Evolutionary conservation across 495 filamentous ascomycete genomes (phyloP), one percentile per base, ranked within the genome.

Genomic region (Penicillium argentinense): DNA sequence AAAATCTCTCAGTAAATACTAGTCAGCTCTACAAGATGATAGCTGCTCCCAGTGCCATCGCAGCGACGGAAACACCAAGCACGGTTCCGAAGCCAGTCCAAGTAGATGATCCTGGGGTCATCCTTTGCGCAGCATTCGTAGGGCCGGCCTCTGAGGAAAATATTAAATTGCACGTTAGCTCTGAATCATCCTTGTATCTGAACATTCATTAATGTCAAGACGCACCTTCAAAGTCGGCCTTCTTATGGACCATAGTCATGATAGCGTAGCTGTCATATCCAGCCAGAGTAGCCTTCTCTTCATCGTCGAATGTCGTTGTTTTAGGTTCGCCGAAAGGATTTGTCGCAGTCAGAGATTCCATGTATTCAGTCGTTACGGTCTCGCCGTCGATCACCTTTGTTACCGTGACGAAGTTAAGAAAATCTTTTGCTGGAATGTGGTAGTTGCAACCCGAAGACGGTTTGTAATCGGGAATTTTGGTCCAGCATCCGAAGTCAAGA

Each of bases 1-100:
- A n/a, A n/a, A n/a, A n/a, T n/a, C n/a, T n/a, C n/a, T n/a, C n/a
- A n/a, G n/a, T n/a, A n/a, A n/a, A n/a, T n/a, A n/a, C 63, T 77
- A 30, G 65, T 59, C 18, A 59, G 86, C 84, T 1, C 73, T 85
- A 4, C 83, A 28, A 6, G 6, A 42, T 6, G 3, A 42, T 30
- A 29, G 7, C 16, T 5, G 39, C 39, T 0, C 24, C 25, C 25
- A 42, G 21, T 3, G 7, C 24, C 39, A 42, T 29, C 9, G 39
- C 39, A 4, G 14, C 39, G 11, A 28, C 39, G 5, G 14, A 29
- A 28, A 42, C 19, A 9, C 39, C 39, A 42, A 42, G 7, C 14
- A 42, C 26, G 0, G 39, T 11, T 4, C 39, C 39, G 11, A 30
- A n/a, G 5, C 39, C 39, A 21, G 12, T 6, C 39, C 39, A 42